Conservation (phyloP, 2,329 filamentous ascomycete species). For the Fusarium annulatum region DNA sequence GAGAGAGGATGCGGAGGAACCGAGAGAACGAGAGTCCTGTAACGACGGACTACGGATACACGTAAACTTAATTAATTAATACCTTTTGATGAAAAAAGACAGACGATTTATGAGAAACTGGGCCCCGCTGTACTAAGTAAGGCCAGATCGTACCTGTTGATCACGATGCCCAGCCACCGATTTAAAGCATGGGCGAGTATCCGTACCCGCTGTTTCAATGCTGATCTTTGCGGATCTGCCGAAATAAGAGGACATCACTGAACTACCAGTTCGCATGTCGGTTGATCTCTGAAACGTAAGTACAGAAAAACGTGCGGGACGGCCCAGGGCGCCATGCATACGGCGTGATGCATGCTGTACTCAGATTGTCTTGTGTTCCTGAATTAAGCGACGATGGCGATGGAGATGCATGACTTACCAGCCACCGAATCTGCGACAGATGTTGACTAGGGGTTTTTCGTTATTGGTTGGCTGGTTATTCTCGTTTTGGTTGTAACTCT, state of each 20-base stretch:
- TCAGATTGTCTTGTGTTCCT: conserved; percentile 25
- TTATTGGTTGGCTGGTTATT: not conserved
- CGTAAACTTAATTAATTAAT: conserved; percentile 12
- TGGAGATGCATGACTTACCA: conserved; percentile 3
- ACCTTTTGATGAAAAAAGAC: not conserved
- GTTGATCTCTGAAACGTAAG: conserved; percentile 13
- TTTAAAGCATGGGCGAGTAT: not conserved
- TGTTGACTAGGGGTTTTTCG: not conserved
- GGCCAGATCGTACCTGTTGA: conserved; percentile 34
- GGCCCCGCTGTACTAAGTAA: not conserved
- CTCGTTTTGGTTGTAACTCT: conserved; percentile 1
- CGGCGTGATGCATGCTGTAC: not conserved
- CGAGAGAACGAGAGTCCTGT: conserved; percentile 20
- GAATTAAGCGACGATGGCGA: conserved; percentile 7
- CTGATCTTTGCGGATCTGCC: conserved; percentile 2
- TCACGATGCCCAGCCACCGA: conserved; percentile 27
- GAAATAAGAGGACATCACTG: conserved; percentile 2
- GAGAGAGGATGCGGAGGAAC: conserved; percentile 2
- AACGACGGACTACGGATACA: conserved; percentile 4
- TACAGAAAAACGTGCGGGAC: conserved; percentile 8
- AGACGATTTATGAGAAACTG: not conserved
- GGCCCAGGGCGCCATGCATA: conserved; percentile 22
- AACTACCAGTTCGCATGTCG: not conserved
- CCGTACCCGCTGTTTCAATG: not conserved
- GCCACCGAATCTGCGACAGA: conserved; percentile 21